Base-by-base conservation (phyloP, 441 rosid species). In the Viola pubescens region DNA sequence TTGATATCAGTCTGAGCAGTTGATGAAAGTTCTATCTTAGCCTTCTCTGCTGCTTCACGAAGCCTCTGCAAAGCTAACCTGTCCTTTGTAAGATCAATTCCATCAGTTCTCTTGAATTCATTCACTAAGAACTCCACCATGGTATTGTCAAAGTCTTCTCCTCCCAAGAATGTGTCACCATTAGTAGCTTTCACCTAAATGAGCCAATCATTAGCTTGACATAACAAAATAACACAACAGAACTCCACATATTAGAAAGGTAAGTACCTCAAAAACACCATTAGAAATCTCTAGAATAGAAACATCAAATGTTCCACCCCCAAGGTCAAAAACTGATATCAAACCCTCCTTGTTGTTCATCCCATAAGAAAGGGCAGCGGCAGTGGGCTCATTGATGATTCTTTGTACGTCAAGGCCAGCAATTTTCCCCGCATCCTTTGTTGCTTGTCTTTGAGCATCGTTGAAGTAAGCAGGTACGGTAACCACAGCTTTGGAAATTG, bases 31-130 rank as follows among this genome's bases (percentile, higher is more conserved):
- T 92, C 96, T 4, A 87, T 89, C 79, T 92, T 92, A 2, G 98
- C 98, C 70, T 87, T 89, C 82, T 92, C 98, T n/a, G 97, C 98
- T 2, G 98, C 98, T 75, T 92, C 97, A 1, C 98, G 80, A 34
- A 92, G 94, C 81, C 98, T 84, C 75, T 92, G 98, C 60, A 91
- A 70, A 6, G 98, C 98, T 41, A 91, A 87, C 66, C 80, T 85
- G 50, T 87, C 97, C 64, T 89, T 82, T 7, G 94, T 54, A 7
- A 92, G 87, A 70, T 92, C 96, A 40, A 92, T 89, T 3, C 77
- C 65, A 42, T 92, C 98, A 2, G 84, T 81, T 58, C 60, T 81
- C 88, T 79, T 87, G 67, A 80, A 89, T 56, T 92, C 97, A 56
- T 72, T 80, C 7, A 92, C 97, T 63, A 89, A 77, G 81, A 69